These are phyloP conservation scores for Mollisia scopiformis DNA, from an alignment of 2,329 filamentous ascomycete species.

Conservation along the genomic window DNA sequence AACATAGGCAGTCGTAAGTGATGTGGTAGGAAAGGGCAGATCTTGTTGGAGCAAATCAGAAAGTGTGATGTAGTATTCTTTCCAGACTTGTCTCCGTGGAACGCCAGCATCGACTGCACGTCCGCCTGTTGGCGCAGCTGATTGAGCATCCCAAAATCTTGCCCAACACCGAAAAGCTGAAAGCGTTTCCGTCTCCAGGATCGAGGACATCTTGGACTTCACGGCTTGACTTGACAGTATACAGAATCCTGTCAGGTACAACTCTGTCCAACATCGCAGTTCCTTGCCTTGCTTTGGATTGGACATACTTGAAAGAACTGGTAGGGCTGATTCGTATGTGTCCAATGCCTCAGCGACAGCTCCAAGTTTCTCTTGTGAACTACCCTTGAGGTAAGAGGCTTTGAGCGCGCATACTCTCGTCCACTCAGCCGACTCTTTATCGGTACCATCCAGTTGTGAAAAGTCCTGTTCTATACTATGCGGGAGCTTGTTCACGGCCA, in stretches of 20 bases:
- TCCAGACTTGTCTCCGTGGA: conserved; percentile 74
- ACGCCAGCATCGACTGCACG: conserved; percentile 62
- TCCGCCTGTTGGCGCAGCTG: conserved; percentile 53
- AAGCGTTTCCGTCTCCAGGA: conserved; percentile 56
- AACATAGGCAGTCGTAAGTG: conserved; percentile 41
- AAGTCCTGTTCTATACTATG: conserved; percentile 61
- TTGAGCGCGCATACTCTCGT: conserved; percentile 82
- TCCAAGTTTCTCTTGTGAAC: conserved; percentile 54
- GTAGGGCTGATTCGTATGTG: conserved; percentile 67
- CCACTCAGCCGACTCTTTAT: conserved; percentile 66
- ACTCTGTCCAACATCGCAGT: conserved; percentile 77
- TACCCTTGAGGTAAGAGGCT: conserved; percentile 76
- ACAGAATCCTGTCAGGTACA: conserved; percentile 75
- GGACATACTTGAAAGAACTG: conserved; percentile 60
- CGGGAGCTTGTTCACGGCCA: conserved; percentile 65
- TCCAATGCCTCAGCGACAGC: conserved; percentile 61
- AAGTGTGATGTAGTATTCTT: conserved; percentile 79
- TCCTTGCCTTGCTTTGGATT: conserved; percentile 62
- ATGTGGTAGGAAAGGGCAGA: conserved; percentile 58
- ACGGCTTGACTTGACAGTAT: conserved; percentile 66
- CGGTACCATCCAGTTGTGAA: conserved; percentile 53
- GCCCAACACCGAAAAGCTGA: conserved; percentile 69
- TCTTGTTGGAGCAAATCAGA: conserved; percentile 74
- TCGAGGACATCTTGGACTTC: conserved; percentile 52
- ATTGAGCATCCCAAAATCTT: conserved; percentile 62